These are phyloP conservation scores for Lipomyces yamadae DNA, from an alignment of 805 yeast species.

Conservation along the genomic window DNA sequence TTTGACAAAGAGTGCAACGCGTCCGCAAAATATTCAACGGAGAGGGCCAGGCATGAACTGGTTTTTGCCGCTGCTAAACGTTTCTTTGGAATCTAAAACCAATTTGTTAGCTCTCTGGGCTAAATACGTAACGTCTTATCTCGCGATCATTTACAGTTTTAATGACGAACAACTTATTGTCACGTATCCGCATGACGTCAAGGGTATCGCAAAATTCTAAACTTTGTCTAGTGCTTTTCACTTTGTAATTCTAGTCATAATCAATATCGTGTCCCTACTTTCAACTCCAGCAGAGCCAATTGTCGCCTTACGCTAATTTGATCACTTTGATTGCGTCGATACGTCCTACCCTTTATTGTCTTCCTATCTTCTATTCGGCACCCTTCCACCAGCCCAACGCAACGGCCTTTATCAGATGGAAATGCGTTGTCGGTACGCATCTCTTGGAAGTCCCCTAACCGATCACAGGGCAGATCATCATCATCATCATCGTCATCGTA, in stretches of 20 bases:
- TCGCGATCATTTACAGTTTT: not conserved
- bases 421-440: not conserved
- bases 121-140: not conserved
- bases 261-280: not conserved
- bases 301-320: conserved; percentile 8
- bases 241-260: conserved; percentile 6
- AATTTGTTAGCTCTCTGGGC: not conserved
- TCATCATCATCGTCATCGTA: not conserved
- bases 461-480: not conserved
- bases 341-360: not conserved
- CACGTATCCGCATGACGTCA: conserved; percentile 5
- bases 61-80: not conserved
- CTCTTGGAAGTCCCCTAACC: not conserved
- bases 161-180: not conserved
- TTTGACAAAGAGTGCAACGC: not conserved
- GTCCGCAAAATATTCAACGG: conserved; percentile 1
- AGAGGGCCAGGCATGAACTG: not conserved
- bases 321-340: conserved; percentile 8
- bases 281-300: not conserved
- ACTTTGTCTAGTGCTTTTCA: not conserved
- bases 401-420: not conserved
- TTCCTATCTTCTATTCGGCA: not conserved
- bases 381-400: not conserved
- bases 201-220: conserved; percentile 1
- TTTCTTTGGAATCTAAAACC: not conserved